Conservation (phyloP, 352 stramenopile species). For the Phytopythium chamaehyphon region DNA sequence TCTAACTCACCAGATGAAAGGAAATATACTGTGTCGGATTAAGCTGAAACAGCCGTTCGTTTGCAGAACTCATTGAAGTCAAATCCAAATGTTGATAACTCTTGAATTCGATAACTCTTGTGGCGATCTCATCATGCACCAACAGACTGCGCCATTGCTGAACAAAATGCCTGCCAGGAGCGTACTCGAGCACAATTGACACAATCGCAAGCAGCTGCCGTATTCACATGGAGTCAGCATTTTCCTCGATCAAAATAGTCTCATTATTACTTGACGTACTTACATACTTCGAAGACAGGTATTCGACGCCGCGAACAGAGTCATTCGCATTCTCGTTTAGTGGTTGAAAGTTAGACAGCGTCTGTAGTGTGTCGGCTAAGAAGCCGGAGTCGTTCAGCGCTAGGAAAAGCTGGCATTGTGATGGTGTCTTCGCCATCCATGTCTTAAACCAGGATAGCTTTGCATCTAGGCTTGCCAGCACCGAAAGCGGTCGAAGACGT, state of each 20-base stretch:
- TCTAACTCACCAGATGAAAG: too few species aligned
- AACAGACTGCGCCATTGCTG: too few species aligned
- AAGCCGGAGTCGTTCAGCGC: slow-evolving; percentile 29
- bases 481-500: slow-evolving; percentile 16
- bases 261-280: slow-evolving; percentile 8
- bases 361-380: slow-evolving; percentile 32
- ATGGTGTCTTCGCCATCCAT: slow-evolving; percentile 43
- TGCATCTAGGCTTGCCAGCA: slow-evolving; percentile 30
- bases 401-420: slow-evolving; percentile 11
- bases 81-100: too few species aligned
- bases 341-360: slow-evolving; percentile 31
- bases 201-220: too few species aligned
- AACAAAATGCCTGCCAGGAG: too few species aligned
- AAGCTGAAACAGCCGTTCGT: too few species aligned
- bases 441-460: slow-evolving; percentile 36
- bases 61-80: too few species aligned
- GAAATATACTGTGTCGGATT: too few species aligned
- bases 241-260: background rate
- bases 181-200: too few species aligned
- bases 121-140: too few species aligned
- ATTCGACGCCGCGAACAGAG: slow-evolving; percentile 14
- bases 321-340: slow-evolving; percentile 8
- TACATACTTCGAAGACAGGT: slow-evolving; percentile 23
- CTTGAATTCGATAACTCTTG: too few species aligned
- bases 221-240: too few species aligned